Conservation (phyloP, 768 basidiomycete genomes). For the Psilocybe tampanensis region DNA sequence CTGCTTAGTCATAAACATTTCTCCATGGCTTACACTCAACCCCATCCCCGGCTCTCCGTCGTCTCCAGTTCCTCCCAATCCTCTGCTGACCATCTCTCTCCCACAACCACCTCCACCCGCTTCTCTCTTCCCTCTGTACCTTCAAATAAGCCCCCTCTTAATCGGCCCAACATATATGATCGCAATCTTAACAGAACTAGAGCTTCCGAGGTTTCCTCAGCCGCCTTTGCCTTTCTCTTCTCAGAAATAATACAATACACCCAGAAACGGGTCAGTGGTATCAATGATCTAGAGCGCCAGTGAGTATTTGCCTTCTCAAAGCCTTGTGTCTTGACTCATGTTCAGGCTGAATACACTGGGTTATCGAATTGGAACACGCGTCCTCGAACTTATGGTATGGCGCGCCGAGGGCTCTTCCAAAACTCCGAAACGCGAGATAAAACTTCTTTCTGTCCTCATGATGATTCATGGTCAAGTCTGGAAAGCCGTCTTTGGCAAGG, state of each 20-base stretch:
- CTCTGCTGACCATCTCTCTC: constrained; percentile 50
- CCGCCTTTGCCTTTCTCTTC: constrained; percentile 89
- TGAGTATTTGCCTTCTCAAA: constrained; percentile 34
- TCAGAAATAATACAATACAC: constrained; percentile 95
- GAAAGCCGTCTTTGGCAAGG: constrained; percentile 90
- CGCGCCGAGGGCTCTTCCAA: constrained; percentile 77
- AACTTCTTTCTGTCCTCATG: constrained; percentile 90
- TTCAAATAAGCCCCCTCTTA: constrained; percentile 40
- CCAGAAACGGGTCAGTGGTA: constrained; percentile 92
- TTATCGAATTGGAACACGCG: constrained; percentile 86
- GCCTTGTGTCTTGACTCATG: background rate
- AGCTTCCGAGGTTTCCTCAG: constrained; percentile 77
- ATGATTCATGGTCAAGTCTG: constrained; percentile 95
- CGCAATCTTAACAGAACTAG: constrained; percentile 87
- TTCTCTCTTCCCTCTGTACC: constrained; percentile 70
- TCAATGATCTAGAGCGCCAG: constrained; percentile 95
- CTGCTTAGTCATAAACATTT: constrained; percentile 1
- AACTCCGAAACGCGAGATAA: constrained; percentile 90
- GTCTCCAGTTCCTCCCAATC: constrained; percentile 63
- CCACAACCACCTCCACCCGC: constrained; percentile 62
- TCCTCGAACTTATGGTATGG: constrained; percentile 86
- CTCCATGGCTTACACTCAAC: constrained; percentile 57
- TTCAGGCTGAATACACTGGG: constrained; percentile 87
- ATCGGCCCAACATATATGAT: constrained; percentile 85
- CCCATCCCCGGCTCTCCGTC: constrained; percentile 69